Percentiles rank a stretch among this genome's conserved stretches.
Conservation (phyloP, 2,329 filamentous ascomycete genomes). For the Emergomyces orientalis region DNA sequence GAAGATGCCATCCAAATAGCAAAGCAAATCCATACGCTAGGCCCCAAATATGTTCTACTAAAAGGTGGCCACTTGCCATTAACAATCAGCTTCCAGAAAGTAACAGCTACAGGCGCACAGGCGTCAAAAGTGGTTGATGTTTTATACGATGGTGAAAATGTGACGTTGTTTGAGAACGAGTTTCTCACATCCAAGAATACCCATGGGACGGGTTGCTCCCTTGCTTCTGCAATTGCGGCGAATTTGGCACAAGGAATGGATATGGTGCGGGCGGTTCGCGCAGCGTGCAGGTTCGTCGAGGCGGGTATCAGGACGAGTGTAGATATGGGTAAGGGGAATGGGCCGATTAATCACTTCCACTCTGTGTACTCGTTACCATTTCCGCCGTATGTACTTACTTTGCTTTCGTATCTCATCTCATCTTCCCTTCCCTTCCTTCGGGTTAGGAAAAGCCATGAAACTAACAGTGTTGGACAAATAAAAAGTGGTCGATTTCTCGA, state of each 20-base stretch:
- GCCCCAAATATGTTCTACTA: conserved; percentile 70
- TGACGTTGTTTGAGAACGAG: conserved; percentile 56
- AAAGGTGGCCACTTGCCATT: conserved; percentile 90
- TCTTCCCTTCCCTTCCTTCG: not conserved
- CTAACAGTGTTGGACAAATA: not conserved
- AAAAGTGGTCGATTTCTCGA: conserved; percentile 66
- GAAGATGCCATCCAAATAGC: conserved; percentile 62
- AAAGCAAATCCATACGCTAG: conserved; percentile 55
- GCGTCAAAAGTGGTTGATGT: conserved; percentile 65
- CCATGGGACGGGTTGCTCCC: conserved; percentile 88
- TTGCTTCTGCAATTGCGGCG: conserved; percentile 66
- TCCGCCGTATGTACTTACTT: conserved; percentile 38
- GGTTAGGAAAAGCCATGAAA: not conserved
- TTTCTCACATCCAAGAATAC: conserved; percentile 71
- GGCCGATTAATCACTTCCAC: conserved; percentile 61
- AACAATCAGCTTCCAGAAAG: conserved; percentile 51
- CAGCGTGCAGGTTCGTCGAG: conserved; percentile 52
- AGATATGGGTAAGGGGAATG: conserved; percentile 49
- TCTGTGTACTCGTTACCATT: conserved; percentile 53
- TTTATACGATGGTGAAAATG: conserved; percentile 53
- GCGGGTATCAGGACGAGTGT: conserved; percentile 51
- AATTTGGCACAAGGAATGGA: conserved; percentile 47
- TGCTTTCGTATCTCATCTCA: not conserved
- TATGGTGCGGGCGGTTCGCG: conserved; percentile 43
- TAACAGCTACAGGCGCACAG: conserved; percentile 48